Evolutionary conservation across 495 filamentous ascomycete genomes (phyloP).

Genomic region (Aspergillus leporis): DNA sequence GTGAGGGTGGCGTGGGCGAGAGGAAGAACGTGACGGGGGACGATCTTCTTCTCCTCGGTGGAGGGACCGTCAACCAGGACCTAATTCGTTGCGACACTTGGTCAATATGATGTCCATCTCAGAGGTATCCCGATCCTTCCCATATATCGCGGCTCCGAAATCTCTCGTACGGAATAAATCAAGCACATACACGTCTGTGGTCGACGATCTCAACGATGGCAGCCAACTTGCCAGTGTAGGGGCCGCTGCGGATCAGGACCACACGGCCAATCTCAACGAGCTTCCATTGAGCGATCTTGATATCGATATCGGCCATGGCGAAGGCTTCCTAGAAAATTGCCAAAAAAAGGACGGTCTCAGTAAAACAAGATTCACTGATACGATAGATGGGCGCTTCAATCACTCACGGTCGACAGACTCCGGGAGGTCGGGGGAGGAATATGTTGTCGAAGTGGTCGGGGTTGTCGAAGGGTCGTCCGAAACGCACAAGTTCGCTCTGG

Average conservation of each 20-base stretch:
- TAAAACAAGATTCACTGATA: constrained; percentile 16
- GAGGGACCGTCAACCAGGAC: constrained; percentile 93
- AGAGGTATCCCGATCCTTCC: constrained; percentile 3
- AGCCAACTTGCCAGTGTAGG: constrained; percentile 81
- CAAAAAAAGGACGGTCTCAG: constrained; percentile 22
- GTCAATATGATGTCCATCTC: constrained; percentile 36
- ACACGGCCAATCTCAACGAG: constrained; percentile 96
- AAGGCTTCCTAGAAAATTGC: constrained; percentile 30
- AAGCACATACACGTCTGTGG: constrained; percentile 93
- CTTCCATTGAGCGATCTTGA: constrained; percentile 80
- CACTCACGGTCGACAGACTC: constrained; percentile 53
- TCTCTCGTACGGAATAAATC: constrained; percentile 8
- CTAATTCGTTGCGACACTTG: constrained; percentile 49
- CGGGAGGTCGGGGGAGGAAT: constrained; percentile 40
- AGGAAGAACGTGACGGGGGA: constrained; percentile 79
- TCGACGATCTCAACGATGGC: constrained; percentile 98
- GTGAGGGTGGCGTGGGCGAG: constrained; percentile 85
- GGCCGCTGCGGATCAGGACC: constrained; percentile 76
- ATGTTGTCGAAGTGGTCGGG: constrained; percentile 50
- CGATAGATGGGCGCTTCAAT: constrained; percentile 15
- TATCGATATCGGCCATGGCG: constrained; percentile 67
- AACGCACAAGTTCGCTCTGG: constrained; percentile 36
- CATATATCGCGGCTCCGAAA: constrained; percentile 5
- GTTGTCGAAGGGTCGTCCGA: constrained; percentile 39
- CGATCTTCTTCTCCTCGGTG: constrained; percentile 66